Base-by-base conservation (phyloP, 1,139 yeast genomes). In the Martiniozyma asiatica region DNA sequence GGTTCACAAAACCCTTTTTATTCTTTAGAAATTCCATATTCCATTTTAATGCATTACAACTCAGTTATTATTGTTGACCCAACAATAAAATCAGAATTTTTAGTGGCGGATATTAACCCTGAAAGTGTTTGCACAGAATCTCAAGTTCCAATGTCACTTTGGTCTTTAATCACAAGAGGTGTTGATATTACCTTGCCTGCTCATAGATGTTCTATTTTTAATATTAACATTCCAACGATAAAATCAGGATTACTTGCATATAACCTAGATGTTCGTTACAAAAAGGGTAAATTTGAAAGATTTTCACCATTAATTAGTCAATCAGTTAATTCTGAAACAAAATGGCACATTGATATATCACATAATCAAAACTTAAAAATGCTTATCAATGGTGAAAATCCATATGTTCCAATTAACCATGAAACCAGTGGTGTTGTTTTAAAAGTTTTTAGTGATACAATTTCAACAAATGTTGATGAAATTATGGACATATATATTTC, bases 331-430 rank as follows among this genome's bases (percentile, higher is more conserved):
- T 73, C 71, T 24, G 95, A 85, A 50, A 66, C 81, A 1, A 84
- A 82, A 51, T 82, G 89, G 81, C 78, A 73, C 43, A 52, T 75
- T 6, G 61, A 73, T 32, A 43, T 70, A 2, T 51, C 56, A 5
- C 48, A 57, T 8, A 43, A 51, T 26, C 49, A 41, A 22, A 41
- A 51, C 24, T 42, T 64, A 22, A 53, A 58, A 42, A 47, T 71
- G 26, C 59, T 64, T 11, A 59, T 75, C 47, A 92, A 81, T 48
- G 81, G 82, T n/a, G 64, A 75, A 18, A 76, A 93, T 0, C 95
- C 95, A 1, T 85, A 63, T 48, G 68, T 80, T 8, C 89, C 93
- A 3, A 51, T 51, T 23, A 17, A 17, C 8, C 18, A 17, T 17
- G 33, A 35, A 6, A 41, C 51, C 9, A 18, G 30, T 8, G 41